Base-by-base conservation (phyloP, 345 rosid genomes). In the Populus nigra region DNA sequence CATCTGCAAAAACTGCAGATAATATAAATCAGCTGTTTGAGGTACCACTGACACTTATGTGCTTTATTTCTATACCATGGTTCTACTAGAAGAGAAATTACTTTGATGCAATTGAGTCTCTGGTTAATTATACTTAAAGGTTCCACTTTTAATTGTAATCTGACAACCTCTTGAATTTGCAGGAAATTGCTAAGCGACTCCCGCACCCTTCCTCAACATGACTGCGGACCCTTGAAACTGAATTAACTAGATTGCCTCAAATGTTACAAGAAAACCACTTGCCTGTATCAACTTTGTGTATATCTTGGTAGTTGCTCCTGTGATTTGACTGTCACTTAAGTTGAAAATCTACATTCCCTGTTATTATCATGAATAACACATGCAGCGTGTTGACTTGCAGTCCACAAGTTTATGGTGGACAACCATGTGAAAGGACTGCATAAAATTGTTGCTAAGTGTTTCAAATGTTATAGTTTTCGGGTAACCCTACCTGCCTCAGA, bases 1-100 rank as follows among this genome's bases (percentile, higher is more conserved):
- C 98, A 47, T 95, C 99, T 38, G 99, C 99, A 41, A 95, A 95
- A 86, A 95, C 99, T 70, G 98, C 99, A 16, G 97, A 93, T 83
- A 95, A 95, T 78, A 93, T 95, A 83, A 92, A 91, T 70, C 90
- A 95, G 84, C 89, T 95, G 73, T 95, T 95, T 79, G 90, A 95
- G 99, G 99, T 92, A 71, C 41, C 76, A 66, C 71, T 75, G 13
- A 29, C 67, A 43, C 65, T 23, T 75, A 6, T 45, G 45, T 50
- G 23, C 38, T 69, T 69, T 65, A 35, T 18, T 77, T 76, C 43
- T 73, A 20, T 71, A 65, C 15, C 38, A n/a, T 41, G n/a, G 17
- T 53, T 25, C 47, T 47, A 41, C 69, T 36, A 27, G 38, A 73
- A 35, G n/a, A 61, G 49, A 29, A 33, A 38, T 36, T 23, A 45